A percentile compares a stretch with the other conserved stretches of the same genome.
Conservation (phyloP, 495 filamentous ascomycete species). For the Aspergillus olivimuriae region DNA sequence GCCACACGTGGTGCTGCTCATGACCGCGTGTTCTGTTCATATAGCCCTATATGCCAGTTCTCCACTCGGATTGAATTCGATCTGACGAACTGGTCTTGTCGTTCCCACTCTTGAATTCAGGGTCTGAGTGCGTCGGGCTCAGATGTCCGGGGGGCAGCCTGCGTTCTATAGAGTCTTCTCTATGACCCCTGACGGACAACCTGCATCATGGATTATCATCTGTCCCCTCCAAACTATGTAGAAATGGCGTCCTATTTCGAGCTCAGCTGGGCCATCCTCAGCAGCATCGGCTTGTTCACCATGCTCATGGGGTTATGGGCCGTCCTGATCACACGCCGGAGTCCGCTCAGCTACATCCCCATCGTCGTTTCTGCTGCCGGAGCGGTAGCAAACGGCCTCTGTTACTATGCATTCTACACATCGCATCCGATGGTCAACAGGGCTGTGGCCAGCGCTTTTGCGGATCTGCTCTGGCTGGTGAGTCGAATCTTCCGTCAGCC, state of each 20-base stretch:
- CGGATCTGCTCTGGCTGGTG: conserved; percentile 29
- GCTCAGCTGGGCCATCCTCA: conserved; percentile 31
- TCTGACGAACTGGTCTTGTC: too few relatives aligned
- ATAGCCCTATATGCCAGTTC: too few relatives aligned
- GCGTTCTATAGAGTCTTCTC: too few relatives aligned
- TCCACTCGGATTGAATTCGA: too few relatives aligned
- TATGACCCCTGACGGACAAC: neutral
- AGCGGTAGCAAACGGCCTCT: conserved; percentile 28
- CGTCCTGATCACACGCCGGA: conserved; percentile 19
- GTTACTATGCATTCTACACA: conserved; percentile 31
- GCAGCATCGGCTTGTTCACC: conserved; percentile 24
- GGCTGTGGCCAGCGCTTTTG: conserved; percentile 22
- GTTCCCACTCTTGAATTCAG: too few relatives aligned
- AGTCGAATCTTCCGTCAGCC: neutral
- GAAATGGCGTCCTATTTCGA: conserved; percentile 17
- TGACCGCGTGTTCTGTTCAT: too few relatives aligned
- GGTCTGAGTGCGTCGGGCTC: too few relatives aligned
- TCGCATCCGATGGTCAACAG: conserved; percentile 11
- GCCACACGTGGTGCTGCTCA: too few relatives aligned
- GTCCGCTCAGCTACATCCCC: conserved; percentile 22
- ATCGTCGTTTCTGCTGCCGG: conserved; percentile 22
- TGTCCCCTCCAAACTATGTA: neutral
- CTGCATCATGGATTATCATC: neutral
- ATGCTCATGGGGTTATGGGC: conserved; percentile 22
- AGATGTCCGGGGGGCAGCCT: too few relatives aligned